A percentile compares a stretch with the other conserved stretches of the same genome.
phyloP scores from a whole-genome alignment of 768 basidiomycete species.

The Russula olivacea region DNA sequence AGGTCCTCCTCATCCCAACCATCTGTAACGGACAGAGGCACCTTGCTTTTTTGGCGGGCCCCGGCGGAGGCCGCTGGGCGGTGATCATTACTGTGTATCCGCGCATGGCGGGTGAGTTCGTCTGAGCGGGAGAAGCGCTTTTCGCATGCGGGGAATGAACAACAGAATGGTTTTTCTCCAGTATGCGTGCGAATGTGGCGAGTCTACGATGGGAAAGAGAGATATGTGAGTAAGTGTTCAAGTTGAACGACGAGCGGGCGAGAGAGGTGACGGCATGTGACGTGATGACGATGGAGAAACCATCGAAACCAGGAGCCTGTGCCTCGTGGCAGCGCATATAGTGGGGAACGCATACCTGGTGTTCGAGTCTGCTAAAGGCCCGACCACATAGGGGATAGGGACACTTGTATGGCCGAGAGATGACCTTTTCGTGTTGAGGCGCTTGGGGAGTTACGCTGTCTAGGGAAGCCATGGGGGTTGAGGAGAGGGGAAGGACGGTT shows the following conservation, averaged over 20 bases:
- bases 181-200: constrained; percentile 98
- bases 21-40: constrained; percentile 13
- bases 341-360: constrained; percentile 60
- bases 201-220: constrained; percentile 49
- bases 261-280: neutral
- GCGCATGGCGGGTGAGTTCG: constrained; percentile 92
- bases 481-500: neutral
- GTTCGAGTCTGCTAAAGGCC: constrained; percentile 95
- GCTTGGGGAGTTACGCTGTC: neutral
- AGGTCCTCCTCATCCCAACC: constrained; percentile 23
- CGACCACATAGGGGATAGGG: constrained; percentile 85
- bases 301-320: neutral
- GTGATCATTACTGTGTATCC: constrained; percentile 78
- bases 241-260: neutral
- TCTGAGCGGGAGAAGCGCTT: constrained; percentile 98
- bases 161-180: constrained; percentile 94
- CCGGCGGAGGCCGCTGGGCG: constrained; percentile 17
- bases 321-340: neutral
- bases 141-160: constrained; percentile 90
- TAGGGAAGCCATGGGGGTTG: neutral
- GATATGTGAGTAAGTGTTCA: constrained; percentile 5
- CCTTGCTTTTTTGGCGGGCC: constrained; percentile 10
- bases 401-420: constrained; percentile 88
- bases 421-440: constrained; percentile 20
- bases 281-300: neutral